phyloP scores from a whole-genome alignment of 1,139 yeast species.

The Diutina pseudorugosa region DNA sequence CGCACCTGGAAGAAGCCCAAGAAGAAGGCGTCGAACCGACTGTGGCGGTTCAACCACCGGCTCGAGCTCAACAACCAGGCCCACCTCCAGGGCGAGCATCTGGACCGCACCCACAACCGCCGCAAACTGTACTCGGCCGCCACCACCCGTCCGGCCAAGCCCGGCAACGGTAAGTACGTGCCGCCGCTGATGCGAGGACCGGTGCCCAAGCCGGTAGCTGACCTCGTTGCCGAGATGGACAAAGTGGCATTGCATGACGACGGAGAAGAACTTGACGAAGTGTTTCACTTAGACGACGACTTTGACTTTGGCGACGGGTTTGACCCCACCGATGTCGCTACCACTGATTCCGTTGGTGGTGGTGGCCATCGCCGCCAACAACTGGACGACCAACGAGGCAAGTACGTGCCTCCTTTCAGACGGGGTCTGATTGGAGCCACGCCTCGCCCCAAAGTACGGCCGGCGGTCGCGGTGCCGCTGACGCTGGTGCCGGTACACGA shows the following conservation, averaged over 20 bases:
- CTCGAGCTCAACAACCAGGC: slow-evolving; percentile 3
- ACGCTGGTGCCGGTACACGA: slow-evolving; percentile 2
- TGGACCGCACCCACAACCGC: slow-evolving; percentile 2
- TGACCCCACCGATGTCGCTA: slow-evolving; percentile 4
- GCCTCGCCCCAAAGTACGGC: slow-evolving; percentile 30
- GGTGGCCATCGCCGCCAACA: slow-evolving; percentile 3
- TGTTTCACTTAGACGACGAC: slow-evolving; percentile 35
- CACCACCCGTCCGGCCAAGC: not conserved
- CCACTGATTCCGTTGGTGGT: too few relatives aligned
- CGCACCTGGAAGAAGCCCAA: not conserved
- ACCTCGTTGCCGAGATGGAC: slow-evolving; percentile 26
- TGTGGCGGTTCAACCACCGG: not conserved
- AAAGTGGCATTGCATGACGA: slow-evolving; percentile 17
- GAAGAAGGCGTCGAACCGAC: not conserved
- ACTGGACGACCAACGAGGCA: slow-evolving; percentile 23
- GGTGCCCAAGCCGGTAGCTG: slow-evolving; percentile 12
- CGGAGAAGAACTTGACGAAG: slow-evolving; percentile 21
- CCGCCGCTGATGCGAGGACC: slow-evolving; percentile 38
- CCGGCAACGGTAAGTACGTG: slow-evolving; percentile 22
- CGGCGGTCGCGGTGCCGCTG: not conserved
- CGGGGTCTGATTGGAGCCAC: slow-evolving; percentile 33
- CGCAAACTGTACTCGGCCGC: slow-evolving; percentile 4
- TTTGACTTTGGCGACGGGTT: slow-evolving; percentile 8
- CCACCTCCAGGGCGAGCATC: slow-evolving; percentile 4
- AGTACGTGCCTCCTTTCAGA: slow-evolving; percentile 63